phyloP scores from a whole-genome alignment of 1,284 basidiomycete species.

The Leccinum angustisporum region DNA sequence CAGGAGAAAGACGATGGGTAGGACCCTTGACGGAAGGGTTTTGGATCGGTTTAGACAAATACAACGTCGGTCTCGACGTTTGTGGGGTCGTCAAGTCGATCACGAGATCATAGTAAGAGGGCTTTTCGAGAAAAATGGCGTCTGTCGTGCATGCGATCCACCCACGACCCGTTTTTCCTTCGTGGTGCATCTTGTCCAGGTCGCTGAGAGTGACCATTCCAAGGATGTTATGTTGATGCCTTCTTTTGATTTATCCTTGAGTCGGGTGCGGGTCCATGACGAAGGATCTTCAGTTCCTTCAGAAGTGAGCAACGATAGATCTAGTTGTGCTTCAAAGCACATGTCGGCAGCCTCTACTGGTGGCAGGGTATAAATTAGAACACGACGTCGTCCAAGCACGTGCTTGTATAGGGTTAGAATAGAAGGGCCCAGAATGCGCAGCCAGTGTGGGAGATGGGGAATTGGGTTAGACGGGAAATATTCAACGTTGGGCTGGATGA shows the following conservation, averaged over 20 bases:
- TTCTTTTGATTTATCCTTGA: constrained; percentile 49
- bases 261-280: constrained; percentile 27
- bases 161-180: constrained; percentile 57
- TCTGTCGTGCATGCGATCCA: constrained; percentile 86
- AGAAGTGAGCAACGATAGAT: constrained; percentile 22
- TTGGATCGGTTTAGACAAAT: constrained; percentile 50
- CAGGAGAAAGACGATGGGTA: constrained; percentile 54
- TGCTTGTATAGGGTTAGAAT: constrained; percentile 76
- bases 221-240: constrained; percentile 65
- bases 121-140: constrained; percentile 76
- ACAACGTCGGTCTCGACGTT: constrained; percentile 63
- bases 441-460: constrained; percentile 39
- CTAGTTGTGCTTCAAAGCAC: constrained; percentile 58
- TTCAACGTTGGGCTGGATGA: constrained; percentile 36
- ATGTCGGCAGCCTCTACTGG: constrained; percentile 76
- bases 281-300: constrained; percentile 25
- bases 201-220: constrained; percentile 78
- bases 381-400: constrained; percentile 64
- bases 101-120: constrained; percentile 71
- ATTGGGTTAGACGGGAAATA: constrained; percentile 43
- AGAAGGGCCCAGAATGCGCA: constrained; percentile 75
- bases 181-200: constrained; percentile 56
- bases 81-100: constrained; percentile 71
- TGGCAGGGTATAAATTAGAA: constrained; percentile 74
- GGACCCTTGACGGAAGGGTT: constrained; percentile 39